A percentile compares a stretch with the other conserved stretches of the same genome.
Conservation (phyloP, 2,329 filamentous ascomycete genomes). For the Pyricularia sp. region DNA sequence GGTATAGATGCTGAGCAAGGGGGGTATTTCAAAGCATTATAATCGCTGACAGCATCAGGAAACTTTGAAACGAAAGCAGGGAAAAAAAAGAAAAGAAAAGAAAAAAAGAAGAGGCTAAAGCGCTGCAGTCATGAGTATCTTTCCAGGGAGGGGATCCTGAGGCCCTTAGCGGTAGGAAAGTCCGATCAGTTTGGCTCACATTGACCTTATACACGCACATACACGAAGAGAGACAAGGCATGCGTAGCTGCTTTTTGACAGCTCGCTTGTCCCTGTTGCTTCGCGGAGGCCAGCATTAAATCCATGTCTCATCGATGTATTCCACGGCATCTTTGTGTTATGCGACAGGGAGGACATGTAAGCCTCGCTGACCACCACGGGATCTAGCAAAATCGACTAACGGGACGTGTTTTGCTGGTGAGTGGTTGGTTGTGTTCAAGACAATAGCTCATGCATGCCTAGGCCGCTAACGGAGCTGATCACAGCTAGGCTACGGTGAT, state of each 20-base stretch:
- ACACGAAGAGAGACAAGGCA: not conserved
- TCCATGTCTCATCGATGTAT: not conserved
- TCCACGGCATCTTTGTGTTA: not conserved
- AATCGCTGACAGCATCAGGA: not conserved
- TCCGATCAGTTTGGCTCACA: not conserved
- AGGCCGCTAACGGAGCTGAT: not conserved
- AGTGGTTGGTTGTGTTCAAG: not conserved
- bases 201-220: not conserved
- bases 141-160: not conserved
- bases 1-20: not conserved
- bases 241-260: not conserved
- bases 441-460: not conserved
- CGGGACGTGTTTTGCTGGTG: not conserved
- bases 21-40: not conserved
- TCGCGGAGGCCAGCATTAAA: not conserved
- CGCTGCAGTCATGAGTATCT: not conserved
- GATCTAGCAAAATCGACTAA: not conserved
- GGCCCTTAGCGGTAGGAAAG: not conserved
- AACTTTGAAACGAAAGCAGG: not conserved
- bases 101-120: not conserved
- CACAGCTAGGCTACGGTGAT: not conserved
- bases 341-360: not conserved
- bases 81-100: not conserved
- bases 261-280: not conserved
- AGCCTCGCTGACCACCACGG: not conserved